Evolutionary conservation across 768 basidiomycete genomes (phyloP).

Genomic region (Termitomyces sp.): DNA sequence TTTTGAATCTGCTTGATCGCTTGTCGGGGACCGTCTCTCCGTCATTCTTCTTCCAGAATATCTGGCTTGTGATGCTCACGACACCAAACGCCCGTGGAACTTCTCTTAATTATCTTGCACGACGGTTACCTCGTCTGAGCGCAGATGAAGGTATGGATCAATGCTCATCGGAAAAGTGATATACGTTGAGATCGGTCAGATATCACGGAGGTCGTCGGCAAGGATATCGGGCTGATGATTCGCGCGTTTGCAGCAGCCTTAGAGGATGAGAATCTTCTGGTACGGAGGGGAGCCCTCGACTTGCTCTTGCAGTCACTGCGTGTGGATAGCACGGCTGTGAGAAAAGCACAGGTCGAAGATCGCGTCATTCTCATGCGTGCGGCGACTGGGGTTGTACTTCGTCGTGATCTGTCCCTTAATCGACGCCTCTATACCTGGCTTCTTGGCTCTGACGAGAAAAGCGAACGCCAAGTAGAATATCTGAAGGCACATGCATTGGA

Average conservation of each 20-base stretch:
- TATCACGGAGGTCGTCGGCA: conserved; percentile 67
- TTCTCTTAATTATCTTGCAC: conserved; percentile 80
- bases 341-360: conserved; percentile 66
- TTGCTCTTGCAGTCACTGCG: conserved; percentile 73
- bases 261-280: conserved; percentile 92
- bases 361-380: conserved; percentile 80
- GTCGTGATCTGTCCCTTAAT: conserved; percentile 89
- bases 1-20: conserved; percentile 72
- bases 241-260: conserved; percentile 86
- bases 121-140: conserved; percentile 67
- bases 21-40: conserved; percentile 80
- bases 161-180: not conserved
- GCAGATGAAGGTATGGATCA: conserved; percentile 56
- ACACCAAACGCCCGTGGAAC: conserved; percentile 81
- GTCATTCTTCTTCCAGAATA: conserved; percentile 91
- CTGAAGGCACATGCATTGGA: conserved; percentile 67
- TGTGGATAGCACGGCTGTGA: conserved; percentile 66
- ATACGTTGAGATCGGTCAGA: conserved; percentile 29
- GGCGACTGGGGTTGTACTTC: conserved; percentile 82
- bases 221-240: conserved; percentile 90
- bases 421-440: conserved; percentile 92
- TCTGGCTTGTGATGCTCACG: conserved; percentile 92
- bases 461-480: conserved; percentile 68
- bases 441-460: conserved; percentile 74
- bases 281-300: conserved; percentile 82